phyloP scores from a whole-genome alignment of 192 early-diverging fungal genomes.

The Lobosporangium transversale region DNA sequence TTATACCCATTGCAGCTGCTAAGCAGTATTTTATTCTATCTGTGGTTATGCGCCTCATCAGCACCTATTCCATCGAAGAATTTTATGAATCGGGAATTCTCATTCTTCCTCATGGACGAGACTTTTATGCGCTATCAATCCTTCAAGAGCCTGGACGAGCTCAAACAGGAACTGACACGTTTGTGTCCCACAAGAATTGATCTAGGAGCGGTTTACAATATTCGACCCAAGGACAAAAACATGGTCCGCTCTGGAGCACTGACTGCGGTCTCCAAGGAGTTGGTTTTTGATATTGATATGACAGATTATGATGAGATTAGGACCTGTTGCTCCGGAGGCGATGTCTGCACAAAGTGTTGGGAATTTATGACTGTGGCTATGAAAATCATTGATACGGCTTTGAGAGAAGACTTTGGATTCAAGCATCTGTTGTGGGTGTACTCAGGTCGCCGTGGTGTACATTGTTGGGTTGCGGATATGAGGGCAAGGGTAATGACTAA shows the following conservation, averaged over 20 bases:
- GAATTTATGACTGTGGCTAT: constrained; percentile 92
- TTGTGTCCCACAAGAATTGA: constrained; percentile 93
- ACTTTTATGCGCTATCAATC: constrained; percentile 93
- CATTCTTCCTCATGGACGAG: constrained; percentile 83
- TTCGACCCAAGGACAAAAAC: constrained; percentile 86
- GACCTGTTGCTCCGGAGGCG: constrained; percentile 91
- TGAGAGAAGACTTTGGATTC: constrained; percentile 96
- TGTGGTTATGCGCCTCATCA: no score
- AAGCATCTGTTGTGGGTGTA: constrained; percentile 94
- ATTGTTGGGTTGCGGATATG: constrained; percentile 98
- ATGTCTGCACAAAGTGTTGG: constrained; percentile 94
- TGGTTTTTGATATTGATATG: constrained; percentile 99
- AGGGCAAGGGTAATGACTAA: constrained; percentile 81
- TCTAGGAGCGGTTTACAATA: constrained; percentile 94
- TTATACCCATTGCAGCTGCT: no score
- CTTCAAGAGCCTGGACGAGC: constrained; percentile 74
- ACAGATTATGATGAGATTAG: constrained; percentile 98
- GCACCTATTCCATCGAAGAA: constrained; percentile 66
- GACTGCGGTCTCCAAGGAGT: constrained; percentile 83
- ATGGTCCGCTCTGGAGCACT: constrained; percentile 76
- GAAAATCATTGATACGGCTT: constrained; percentile 81
- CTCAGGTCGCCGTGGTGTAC: constrained; percentile 95
- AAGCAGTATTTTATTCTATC: no score
- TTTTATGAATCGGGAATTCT: constrained; percentile 92
- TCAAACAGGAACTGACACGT: constrained; percentile 79